Evolutionary conservation across 1,139 yeast species (phyloP), one percentile per base, ranked within the genome.

Genomic region (Candida sojae): DNA sequence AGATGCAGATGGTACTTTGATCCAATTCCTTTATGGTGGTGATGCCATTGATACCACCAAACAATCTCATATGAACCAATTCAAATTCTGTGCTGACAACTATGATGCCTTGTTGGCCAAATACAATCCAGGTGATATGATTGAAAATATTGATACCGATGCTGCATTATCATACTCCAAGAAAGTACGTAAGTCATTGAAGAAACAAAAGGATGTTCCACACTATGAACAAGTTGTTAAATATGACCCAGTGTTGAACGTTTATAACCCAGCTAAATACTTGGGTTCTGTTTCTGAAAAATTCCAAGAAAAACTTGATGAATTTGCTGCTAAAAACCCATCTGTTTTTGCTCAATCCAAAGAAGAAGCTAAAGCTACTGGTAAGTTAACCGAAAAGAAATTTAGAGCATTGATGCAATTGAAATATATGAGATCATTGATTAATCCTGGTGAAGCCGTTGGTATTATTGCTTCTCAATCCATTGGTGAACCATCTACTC

Each of bases 381-480:
- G 82, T 38, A 83, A 81, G 45, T 68, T 88, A 50, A 83, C 87
- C 44, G 93, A 88, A 57, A 88, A 88, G 83, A 89, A 88, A 66
- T 95, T 95, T 82, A 83, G 91, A 67, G 96, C 97, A 5, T 80
- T 95, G 64, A 95, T 95, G 99, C 97, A 92, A 75, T 81, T 95
- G 75, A 93, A 93, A 71, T 95, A 95, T 72, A 95, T 93, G 97
- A 88, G 96, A 66, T 90, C 98, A 10, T 77, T 92, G 57, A 84
- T 93, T 48, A 83, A 91, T 62, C 98, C 99, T 9, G 99, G 99
- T 66, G 99, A 95, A 70, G 84, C 97, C 44, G 99, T 95, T 50
- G 99, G 99, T 71, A 92, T 95, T 63, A 88, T 95, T 71, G 99
- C 99, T 8, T 88, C 98, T 37, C 98, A 95, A 73, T 92, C 98